phyloP scores from a whole-genome alignment of 345 rosid genomes.

The Melaleuca alternifolia region DNA sequence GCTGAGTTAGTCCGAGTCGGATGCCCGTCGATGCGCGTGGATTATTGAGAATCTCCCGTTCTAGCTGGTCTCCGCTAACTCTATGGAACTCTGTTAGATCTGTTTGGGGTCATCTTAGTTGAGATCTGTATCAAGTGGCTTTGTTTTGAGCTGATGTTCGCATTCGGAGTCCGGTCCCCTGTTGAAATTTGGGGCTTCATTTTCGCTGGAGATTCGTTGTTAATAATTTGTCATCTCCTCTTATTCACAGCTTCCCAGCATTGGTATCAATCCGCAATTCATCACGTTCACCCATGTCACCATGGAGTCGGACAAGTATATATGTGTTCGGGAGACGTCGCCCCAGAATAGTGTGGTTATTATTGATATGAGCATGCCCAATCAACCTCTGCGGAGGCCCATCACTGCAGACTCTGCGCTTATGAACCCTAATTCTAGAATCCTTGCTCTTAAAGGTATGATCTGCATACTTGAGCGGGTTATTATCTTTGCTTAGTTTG shows the following conservation, averaged over 20 bases:
- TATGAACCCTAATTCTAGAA: constrained; percentile 54
- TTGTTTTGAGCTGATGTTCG: neutral
- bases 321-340: constrained; percentile 83
- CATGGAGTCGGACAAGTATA: constrained; percentile 83
- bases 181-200: neutral
- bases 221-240: neutral
- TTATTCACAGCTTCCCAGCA: constrained; percentile 50
- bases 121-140: neutral
- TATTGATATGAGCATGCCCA: constrained; percentile 77
- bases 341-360: constrained; percentile 79
- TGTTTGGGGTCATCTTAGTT: neutral
- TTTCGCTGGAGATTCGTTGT: neutral
- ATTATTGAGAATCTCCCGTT: neutral
- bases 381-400: constrained; percentile 73
- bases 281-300: constrained; percentile 76
- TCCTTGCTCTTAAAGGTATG: constrained; percentile 33
- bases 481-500: neutral
- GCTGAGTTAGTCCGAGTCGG: neutral
- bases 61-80: neutral
- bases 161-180: neutral
- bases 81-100: neutral
- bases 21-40: neutral
- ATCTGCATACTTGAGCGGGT: neutral
- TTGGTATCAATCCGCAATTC: constrained; percentile 71
- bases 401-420: constrained; percentile 81